Evolutionary conservation across 106 monocot genomes (phyloP).

Genomic region (Acorus gramineus): DNA sequence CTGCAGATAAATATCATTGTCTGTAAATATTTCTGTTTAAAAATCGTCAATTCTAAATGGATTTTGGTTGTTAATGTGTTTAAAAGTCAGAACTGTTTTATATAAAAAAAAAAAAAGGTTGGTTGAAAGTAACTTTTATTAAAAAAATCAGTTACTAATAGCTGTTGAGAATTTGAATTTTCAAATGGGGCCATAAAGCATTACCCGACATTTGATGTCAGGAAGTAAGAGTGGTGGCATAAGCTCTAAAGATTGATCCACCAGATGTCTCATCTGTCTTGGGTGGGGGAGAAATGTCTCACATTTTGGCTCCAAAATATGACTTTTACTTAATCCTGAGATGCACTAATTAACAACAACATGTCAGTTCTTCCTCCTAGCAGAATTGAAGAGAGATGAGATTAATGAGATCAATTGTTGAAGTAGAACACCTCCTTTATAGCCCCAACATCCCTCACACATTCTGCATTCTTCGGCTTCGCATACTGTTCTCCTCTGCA

Average conservation of each 20-base stretch:
- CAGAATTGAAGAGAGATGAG: too few relatives aligned
- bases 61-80: too few relatives aligned
- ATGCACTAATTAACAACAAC: conserved; percentile 9
- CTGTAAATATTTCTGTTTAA: too few relatives aligned
- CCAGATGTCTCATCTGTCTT: background rate
- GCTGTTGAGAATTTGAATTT: background rate
- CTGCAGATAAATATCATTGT: too few relatives aligned
- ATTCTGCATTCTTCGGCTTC: conserved; percentile 6
- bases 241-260: background rate
- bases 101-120: too few relatives aligned
- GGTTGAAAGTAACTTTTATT: too few relatives aligned
- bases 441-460: conserved; percentile 4
- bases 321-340: conserved; percentile 9
- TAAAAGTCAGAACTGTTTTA: too few relatives aligned
- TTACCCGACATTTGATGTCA: background rate
- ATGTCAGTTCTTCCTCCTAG: background rate
- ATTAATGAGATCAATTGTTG: too few relatives aligned
- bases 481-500: conserved; percentile 25
- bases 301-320: conserved; percentile 33
- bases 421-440: conserved; percentile 10
- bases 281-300: background rate
- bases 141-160: too few relatives aligned
- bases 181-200: background rate
- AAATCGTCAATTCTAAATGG: too few relatives aligned
- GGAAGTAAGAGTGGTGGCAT: background rate